These are phyloP conservation scores for Goffeauzyma gilvescens DNA, from an alignment of 768 basidiomycete species.

Conservation along the genomic window DNA sequence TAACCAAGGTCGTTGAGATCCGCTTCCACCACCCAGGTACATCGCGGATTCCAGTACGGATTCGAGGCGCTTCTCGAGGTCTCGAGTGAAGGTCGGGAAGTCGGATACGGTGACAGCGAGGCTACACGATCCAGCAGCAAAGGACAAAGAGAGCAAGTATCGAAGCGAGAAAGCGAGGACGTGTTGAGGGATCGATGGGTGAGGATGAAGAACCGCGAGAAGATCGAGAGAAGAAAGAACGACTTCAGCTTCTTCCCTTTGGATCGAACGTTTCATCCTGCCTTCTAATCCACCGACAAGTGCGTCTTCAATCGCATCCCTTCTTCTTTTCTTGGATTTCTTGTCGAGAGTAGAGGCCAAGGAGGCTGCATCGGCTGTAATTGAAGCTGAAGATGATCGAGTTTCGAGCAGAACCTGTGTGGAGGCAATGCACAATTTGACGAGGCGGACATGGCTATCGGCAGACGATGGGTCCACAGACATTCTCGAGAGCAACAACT, in stretches of 20 bases:
- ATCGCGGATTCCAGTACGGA: constrained; percentile 14
- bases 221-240: not conserved
- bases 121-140: not conserved
- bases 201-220: not conserved
- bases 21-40: constrained; percentile 13
- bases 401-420: constrained; percentile 13
- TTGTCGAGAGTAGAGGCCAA: constrained; percentile 9
- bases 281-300: constrained; percentile 23
- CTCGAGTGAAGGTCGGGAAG: not conserved
- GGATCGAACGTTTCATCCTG: constrained; percentile 6
- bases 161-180: not conserved
- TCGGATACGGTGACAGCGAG: not conserved
- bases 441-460: constrained; percentile 18
- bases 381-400: no score
- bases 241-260: constrained; percentile 11
- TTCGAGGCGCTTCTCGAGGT: constrained; percentile 4
- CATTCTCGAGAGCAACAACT: constrained; percentile 9
- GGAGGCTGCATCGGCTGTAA: not conserved
- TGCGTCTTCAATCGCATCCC: constrained; percentile 20
- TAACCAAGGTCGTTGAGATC: constrained; percentile 20
- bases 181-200: constrained; percentile 20
- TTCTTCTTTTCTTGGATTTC: constrained; percentile 24
- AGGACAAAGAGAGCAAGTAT: constrained; percentile 4
- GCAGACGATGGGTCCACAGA: constrained; percentile 11
- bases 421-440: constrained; percentile 11